Evolutionary conservation across 148 eudicot genomes (phyloP).

Genomic region (Suaeda aralocaspica): DNA sequence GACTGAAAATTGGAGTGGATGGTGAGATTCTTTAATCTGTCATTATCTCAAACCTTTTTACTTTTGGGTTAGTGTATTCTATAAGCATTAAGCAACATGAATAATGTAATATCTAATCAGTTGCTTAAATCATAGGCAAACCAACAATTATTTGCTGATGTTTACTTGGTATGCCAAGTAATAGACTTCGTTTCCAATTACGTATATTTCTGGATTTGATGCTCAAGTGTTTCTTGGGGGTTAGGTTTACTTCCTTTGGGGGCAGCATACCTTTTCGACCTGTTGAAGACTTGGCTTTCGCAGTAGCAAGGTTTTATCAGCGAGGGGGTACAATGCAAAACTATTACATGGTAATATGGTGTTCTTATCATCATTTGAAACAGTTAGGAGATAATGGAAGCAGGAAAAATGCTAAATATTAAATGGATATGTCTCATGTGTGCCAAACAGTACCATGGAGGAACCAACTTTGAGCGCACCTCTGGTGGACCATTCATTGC

Average conservation of each 20-base stretch:
- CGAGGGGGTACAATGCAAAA: slow-evolving; percentile 95
- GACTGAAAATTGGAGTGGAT: slow-evolving; percentile 99
- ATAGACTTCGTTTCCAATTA: neutral
- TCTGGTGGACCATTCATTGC: slow-evolving; percentile 89
- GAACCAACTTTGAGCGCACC: slow-evolving; percentile 84
- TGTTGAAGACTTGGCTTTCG: slow-evolving; percentile 82
- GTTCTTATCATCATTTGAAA: neutral
- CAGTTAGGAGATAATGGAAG: neutral
- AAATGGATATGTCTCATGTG: slow-evolving; percentile 16
- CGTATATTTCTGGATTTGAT: slow-evolving; percentile 5
- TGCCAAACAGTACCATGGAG: slow-evolving; percentile 81
- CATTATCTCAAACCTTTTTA: slow-evolving; percentile 1
- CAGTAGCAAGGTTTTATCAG: slow-evolving; percentile 91
- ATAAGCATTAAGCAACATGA: no score
- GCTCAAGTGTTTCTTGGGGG: slow-evolving; percentile 5
- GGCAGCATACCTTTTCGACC: slow-evolving; percentile 76
- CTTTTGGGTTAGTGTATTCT: neutral
- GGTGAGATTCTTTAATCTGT: slow-evolving; percentile 38
- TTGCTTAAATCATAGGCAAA: neutral
- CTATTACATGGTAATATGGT: slow-evolving; percentile 75
- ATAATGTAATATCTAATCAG: neutral
- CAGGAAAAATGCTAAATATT: neutral
- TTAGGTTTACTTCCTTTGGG: slow-evolving; percentile 76
- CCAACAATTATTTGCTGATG: slow-evolving; percentile 7
- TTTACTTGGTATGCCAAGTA: slow-evolving; percentile 1